These are phyloP conservation scores for Phytophthora pisi DNA, from an alignment of 352 stramenopile species.

Conservation along the genomic window DNA sequence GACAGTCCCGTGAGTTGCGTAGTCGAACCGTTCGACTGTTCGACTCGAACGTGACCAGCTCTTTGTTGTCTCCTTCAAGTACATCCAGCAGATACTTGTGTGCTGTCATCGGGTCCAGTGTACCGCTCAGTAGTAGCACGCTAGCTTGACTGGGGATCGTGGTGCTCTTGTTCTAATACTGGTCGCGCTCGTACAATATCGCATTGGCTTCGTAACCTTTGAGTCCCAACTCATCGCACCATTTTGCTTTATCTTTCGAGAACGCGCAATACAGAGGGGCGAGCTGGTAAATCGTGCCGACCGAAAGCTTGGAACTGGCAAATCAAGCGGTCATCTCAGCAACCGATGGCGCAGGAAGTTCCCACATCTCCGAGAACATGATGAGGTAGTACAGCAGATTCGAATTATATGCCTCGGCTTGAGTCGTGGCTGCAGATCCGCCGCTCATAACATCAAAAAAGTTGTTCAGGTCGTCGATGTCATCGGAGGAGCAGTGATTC, in stretches of 20 bases:
- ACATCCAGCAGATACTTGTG: constrained; percentile 44
- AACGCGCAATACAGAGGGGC: constrained; percentile 54
- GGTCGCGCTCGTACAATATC: constrained; percentile 49
- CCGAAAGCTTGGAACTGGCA: constrained; percentile 16
- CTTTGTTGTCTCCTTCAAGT: constrained; percentile 36
- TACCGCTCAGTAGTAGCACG: constrained; percentile 48
- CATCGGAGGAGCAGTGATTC: constrained; percentile 28
- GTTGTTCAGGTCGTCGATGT: constrained; percentile 18
- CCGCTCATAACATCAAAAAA: constrained; percentile 7
- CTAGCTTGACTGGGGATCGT: constrained; percentile 37
- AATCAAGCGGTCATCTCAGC: constrained; percentile 17
- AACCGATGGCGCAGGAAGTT: neutral
- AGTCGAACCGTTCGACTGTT: no score
- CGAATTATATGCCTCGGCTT: constrained; percentile 28
- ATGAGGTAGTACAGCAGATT: constrained; percentile 46
- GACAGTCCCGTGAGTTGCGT: constrained; percentile 35
- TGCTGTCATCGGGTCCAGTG: constrained; percentile 46
- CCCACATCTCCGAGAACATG: constrained; percentile 52
- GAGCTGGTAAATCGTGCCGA: constrained; percentile 10
- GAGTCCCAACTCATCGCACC: constrained; percentile 20
- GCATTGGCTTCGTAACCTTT: constrained; percentile 11
- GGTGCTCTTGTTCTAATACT: constrained; percentile 51
- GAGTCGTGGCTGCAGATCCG: neutral
- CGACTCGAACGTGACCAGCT: constrained; percentile 38
- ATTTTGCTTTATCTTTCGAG: constrained; percentile 36